Conservation (phyloP, 768 basidiomycete species). For the Russula lepida region DNA sequence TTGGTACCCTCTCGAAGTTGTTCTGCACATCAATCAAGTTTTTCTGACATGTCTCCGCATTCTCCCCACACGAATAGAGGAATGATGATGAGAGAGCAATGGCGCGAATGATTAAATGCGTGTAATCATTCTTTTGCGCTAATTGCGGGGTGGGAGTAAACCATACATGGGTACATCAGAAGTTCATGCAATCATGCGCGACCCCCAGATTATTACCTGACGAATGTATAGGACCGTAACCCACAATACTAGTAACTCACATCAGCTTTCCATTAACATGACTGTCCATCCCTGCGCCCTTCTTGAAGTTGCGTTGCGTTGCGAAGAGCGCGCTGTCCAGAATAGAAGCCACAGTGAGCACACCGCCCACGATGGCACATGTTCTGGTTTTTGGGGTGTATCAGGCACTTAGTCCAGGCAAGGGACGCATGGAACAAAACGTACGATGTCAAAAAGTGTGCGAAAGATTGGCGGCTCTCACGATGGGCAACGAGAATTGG, state of each 20-base stretch:
- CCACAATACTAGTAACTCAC: slow-evolving; percentile 4
- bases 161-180: slow-evolving; percentile 7
- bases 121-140: not conserved
- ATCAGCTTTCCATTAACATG: slow-evolving; percentile 21
- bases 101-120: not conserved
- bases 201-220: not conserved
- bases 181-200: slow-evolving; percentile 1
- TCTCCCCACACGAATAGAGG: not conserved
- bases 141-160: not conserved
- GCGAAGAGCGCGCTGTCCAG: slow-evolving; percentile 84
- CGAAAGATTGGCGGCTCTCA: slow-evolving; percentile 89
- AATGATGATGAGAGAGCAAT: not conserved
- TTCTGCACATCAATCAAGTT: not conserved
- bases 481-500: slow-evolving; percentile 90
- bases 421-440: slow-evolving; percentile 27
- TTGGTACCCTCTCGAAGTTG: not conserved
- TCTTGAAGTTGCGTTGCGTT: slow-evolving; percentile 67
- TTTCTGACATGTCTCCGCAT: not conserved
- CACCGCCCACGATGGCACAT: slow-evolving; percentile 96
- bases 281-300: slow-evolving; percentile 30
- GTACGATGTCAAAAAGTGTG: slow-evolving; percentile 96
- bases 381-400: slow-evolving; percentile 43
- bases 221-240: not conserved
- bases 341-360: slow-evolving; percentile 87
- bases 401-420: not conserved